Conservation (phyloP, 208 protist genomes). For the Trypanosomatidae sp. region DNA sequence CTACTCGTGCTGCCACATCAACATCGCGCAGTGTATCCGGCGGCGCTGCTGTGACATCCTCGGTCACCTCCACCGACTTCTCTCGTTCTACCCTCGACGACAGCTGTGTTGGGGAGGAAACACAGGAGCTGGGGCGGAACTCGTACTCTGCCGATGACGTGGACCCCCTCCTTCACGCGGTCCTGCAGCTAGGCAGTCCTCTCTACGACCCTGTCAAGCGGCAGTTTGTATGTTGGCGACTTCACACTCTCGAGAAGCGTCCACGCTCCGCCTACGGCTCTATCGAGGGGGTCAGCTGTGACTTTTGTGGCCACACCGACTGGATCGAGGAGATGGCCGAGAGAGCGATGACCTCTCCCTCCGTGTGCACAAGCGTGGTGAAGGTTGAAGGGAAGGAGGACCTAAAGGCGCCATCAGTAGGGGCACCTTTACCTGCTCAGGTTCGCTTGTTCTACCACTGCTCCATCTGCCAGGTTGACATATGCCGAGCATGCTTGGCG, state of each 20-base stretch:
- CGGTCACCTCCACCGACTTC: background rate
- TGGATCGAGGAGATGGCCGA: constrained; percentile 39
- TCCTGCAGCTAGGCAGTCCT: constrained; percentile 70
- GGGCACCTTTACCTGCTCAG: background rate
- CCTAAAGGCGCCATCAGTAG: background rate
- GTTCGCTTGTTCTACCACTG: constrained; percentile 59
- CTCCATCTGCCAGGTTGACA: constrained; percentile 59
- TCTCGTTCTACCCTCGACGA: background rate
- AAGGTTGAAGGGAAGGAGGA: background rate
- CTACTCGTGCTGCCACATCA: constrained; percentile 20
- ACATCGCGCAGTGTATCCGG: constrained; percentile 14
- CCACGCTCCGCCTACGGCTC: constrained; percentile 37
- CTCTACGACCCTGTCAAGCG: constrained; percentile 72
- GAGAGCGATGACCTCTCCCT: background rate
- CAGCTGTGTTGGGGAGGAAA: constrained; percentile 11
- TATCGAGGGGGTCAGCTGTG: constrained; percentile 80
- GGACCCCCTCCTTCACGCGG: constrained; percentile 19
- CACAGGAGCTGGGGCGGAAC: constrained; percentile 10
- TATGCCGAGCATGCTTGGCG: constrained; percentile 57
- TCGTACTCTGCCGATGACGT: constrained; percentile 12
- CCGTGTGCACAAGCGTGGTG: background rate
- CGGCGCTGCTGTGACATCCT: constrained; percentile 3
- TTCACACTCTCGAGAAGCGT: constrained; percentile 39
- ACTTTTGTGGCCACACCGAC: constrained; percentile 81
- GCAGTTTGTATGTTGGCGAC: constrained; percentile 66